These are phyloP conservation scores for Parathielavia hyrcaniae DNA, from an alignment of 495 filamentous ascomycete genomes.

Conservation along the genomic window DNA sequence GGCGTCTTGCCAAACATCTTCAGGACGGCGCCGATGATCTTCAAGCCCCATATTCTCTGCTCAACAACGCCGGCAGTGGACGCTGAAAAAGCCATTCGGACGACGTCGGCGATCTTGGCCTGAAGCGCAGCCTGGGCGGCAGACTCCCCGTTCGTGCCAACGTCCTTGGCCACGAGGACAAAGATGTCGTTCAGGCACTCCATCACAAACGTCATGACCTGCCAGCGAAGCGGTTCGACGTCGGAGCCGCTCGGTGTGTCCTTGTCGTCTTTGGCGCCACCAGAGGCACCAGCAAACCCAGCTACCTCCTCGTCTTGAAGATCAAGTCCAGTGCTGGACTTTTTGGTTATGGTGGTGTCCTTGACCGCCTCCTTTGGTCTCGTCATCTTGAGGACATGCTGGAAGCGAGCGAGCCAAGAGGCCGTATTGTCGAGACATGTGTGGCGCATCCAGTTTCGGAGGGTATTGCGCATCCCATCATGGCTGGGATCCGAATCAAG, in stretches of 20 bases:
- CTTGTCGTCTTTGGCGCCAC: constrained; percentile 57
- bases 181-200: constrained; percentile 83
- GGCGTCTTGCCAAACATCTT: constrained; percentile 95
- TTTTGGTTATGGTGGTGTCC: constrained; percentile 42
- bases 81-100: constrained; percentile 94
- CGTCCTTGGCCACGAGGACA: constrained; percentile 63
- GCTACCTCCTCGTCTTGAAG: constrained; percentile 94
- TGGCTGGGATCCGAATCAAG: constrained; percentile 71
- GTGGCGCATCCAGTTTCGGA: constrained; percentile 87
- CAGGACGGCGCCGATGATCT: constrained; percentile 86
- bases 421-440: constrained; percentile 69
- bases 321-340: constrained; percentile 55
- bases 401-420: constrained; percentile 80
- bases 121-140: constrained; percentile 69
- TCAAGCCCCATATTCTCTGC: constrained; percentile 79
- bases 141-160: constrained; percentile 62
- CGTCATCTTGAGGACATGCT: constrained; percentile 83
- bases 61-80: constrained; percentile 90
- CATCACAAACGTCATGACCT: constrained; percentile 92
- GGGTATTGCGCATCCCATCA: constrained; percentile 69
- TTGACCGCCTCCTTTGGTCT: constrained; percentile 53
- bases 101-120: constrained; percentile 81
- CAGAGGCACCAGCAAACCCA: constrained; percentile 73
- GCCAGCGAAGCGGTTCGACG: constrained; percentile 90
- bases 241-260: constrained; percentile 54